phyloP scores from a whole-genome alignment of 1,284 basidiomycete species.

The Cryptococcus amylolentus region DNA sequence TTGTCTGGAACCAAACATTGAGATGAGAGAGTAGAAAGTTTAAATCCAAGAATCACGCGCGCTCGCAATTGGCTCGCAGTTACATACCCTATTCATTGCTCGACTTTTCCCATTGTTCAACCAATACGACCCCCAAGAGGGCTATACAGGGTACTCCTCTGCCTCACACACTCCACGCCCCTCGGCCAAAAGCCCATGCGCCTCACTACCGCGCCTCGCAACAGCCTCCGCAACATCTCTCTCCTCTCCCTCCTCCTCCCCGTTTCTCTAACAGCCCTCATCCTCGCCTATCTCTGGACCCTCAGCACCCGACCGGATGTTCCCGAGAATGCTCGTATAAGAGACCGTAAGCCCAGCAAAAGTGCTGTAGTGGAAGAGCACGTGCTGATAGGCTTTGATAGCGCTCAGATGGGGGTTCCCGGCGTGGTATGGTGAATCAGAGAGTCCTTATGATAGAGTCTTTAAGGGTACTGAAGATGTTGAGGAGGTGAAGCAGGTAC shows the following conservation, averaged over 20 bases:
- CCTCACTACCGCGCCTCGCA: slow-evolving; percentile 5
- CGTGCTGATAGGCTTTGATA: slow-evolving; percentile 2
- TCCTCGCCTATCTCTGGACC: slow-evolving; percentile 12
- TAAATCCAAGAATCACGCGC: too few relatives aligned
- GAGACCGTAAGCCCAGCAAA: slow-evolving; percentile 11
- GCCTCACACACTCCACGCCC: too few relatives aligned
- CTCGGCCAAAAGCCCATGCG: not conserved
- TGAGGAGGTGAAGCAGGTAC: slow-evolving; percentile 7
- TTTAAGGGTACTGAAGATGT: slow-evolving; percentile 3
- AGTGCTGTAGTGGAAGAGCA: not conserved
- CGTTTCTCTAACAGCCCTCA: slow-evolving; percentile 3
- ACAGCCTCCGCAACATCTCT: slow-evolving; percentile 2
- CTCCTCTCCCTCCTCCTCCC: slow-evolving; percentile 9
- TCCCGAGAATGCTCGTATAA: slow-evolving; percentile 9
- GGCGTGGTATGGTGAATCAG: slow-evolving; percentile 12
- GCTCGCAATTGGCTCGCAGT: too few relatives aligned
- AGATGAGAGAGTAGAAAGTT: too few relatives aligned
- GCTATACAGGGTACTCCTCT: too few relatives aligned
- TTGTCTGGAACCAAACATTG: too few relatives aligned
- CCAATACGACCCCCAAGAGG: too few relatives aligned
- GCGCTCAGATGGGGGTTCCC: slow-evolving; percentile 19
- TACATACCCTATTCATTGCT: too few relatives aligned
- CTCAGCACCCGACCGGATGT: slow-evolving; percentile 8
- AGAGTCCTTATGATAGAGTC: slow-evolving; percentile 12
- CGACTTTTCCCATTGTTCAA: too few relatives aligned